Percentiles rank a stretch among this genome's conserved stretches.
Evolutionary conservation across 305 asterid species (phyloP).

Genomic region (Fraxinus ornus): DNA sequence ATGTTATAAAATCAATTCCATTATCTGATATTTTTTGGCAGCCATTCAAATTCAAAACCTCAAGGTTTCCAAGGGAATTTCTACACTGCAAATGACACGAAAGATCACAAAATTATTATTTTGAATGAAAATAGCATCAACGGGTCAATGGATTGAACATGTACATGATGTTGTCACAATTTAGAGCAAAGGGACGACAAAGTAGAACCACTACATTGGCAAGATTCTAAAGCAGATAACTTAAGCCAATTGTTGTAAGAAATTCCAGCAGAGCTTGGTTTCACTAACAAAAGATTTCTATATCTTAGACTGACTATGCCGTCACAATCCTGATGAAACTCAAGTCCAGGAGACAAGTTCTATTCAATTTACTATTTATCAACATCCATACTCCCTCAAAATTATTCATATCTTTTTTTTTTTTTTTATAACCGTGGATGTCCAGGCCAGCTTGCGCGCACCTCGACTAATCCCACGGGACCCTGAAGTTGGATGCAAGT

Average conservation of each 20-base stretch:
- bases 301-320: neutral
- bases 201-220: neutral
- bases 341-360: neutral
- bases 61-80: conserved; percentile 47
- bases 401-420: neutral
- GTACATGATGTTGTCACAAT: conserved; percentile 7
- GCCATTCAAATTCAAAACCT: conserved; percentile 82
- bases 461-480: no score
- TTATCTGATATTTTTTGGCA: conserved; percentile 89
- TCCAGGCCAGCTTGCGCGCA: no score
- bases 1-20: conserved; percentile 67
- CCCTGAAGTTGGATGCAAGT: no score
- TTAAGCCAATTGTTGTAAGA: neutral
- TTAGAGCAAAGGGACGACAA: neutral
- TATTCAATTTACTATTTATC: neutral
- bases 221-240: neutral
- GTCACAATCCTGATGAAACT: neutral
- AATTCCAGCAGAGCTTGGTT: neutral
- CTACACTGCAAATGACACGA: conserved; percentile 50
- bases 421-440: no score
- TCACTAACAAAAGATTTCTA: neutral
- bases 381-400: neutral
- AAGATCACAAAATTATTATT: conserved; percentile 11
- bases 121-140: neutral
- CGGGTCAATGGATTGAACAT: conserved; percentile 11